Evolutionary conservation across 2,329 filamentous ascomycete genomes (phyloP), one percentile per base, ranked within the genome.

Genomic region (Pseudogymnoascus sp.): DNA sequence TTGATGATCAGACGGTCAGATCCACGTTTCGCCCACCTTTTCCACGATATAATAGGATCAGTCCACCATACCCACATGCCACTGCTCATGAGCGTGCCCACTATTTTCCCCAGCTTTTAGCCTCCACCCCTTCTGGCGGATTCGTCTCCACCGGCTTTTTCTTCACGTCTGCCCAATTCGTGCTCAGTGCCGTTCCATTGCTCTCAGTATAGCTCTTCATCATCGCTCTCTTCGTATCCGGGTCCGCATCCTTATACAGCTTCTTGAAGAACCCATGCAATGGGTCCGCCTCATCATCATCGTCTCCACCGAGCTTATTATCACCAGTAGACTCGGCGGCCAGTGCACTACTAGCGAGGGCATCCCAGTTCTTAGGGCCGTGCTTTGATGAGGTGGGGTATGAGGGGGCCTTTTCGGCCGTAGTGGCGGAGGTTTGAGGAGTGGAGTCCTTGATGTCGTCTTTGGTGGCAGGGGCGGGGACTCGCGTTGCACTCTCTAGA

Each of bases 201-300:
- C 93, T 97, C 80, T 99, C 93, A 12, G 86, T 82, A 72, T 91
- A 97, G 73, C 91, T 96, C 84, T 99, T 99, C 86, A 96, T 91
- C 95, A 99, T 99, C 7, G 95, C 95, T 1, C 92, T 86, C 72
- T 87, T 86, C 64, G 91, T 90, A 69, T 99, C 93, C 0, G 88
- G 85, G 59, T 89, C 86, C 0, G 91, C 87, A 37, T 79, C 81
- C 66, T 89, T 86, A 77, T 93, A 97, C 1, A 99, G 80, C 71
- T 89, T 87, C 81, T 96, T 95, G 81, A 99, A 99, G 78, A 97
- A 97, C 10, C 75, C 73, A 70, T 96, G 89, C 7, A 92, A 86
- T 28, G 89, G 84, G 64, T 88, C 85, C 1, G 81, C 82, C 65
- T 83, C 81, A 11, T 84, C 81, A 0, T 83, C 81, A 8, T 85